Evolutionary conservation across 257 asterid species (phyloP).

Genomic region (Ilex asprella): DNA sequence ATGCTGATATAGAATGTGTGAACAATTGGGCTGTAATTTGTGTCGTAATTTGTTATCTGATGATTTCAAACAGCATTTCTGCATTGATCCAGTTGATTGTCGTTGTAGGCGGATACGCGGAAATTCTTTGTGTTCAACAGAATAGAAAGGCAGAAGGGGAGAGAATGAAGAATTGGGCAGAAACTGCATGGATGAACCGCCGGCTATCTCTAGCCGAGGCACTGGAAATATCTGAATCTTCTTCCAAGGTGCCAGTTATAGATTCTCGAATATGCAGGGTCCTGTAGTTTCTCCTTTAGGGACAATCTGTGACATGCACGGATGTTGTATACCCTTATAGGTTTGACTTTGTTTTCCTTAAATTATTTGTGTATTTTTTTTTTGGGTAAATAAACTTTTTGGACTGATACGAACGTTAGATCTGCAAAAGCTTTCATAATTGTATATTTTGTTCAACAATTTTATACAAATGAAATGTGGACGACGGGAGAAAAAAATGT

Average conservation of each 20-base stretch:
- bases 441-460: too few species aligned
- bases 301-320: too few species aligned
- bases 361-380: not conserved
- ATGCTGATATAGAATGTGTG: too few species aligned
- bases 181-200: conserved; percentile 53
- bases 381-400: not conserved
- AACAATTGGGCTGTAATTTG: too few species aligned
- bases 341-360: not conserved
- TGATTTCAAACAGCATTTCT: not conserved
- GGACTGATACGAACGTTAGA: not conserved
- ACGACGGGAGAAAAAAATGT: too few species aligned
- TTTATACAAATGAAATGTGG: too few species aligned
- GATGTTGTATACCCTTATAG: too few species aligned
- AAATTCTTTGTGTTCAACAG: conserved; percentile 61
- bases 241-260: conserved; percentile 44
- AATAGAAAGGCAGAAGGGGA: conserved; percentile 84
- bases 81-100: not conserved
- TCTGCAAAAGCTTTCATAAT: too few species aligned
- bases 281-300: conserved; percentile 24
- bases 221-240: conserved; percentile 45
- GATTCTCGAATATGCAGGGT: conserved; percentile 74
- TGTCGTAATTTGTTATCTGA: too few species aligned
- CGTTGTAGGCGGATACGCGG: conserved; percentile 84
- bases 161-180: conserved; percentile 65
- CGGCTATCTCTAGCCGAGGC: conserved; percentile 65